Evolutionary conservation across 1,284 basidiomycete species (phyloP).

Genomic region (Leccinum subspadiceum): DNA sequence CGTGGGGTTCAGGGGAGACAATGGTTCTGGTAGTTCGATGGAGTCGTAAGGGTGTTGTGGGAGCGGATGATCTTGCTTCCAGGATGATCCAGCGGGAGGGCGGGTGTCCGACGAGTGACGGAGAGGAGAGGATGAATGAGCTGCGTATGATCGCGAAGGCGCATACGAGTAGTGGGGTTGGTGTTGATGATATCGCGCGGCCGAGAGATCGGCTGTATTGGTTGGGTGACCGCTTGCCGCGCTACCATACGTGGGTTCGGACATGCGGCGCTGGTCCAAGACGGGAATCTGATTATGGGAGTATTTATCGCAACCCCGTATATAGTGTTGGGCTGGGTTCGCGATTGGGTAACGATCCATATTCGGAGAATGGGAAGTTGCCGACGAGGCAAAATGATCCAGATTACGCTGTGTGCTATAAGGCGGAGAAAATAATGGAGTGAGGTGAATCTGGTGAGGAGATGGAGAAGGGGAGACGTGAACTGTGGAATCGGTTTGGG

Average conservation of each 20-base stretch:
- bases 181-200: constrained; percentile 30
- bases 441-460: constrained; percentile 38
- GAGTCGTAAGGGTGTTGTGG: constrained; percentile 31
- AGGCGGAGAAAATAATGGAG: constrained; percentile 40
- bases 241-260: constrained; percentile 51
- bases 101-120: constrained; percentile 43
- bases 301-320: constrained; percentile 41
- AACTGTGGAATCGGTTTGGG: constrained; percentile 18
- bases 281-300: constrained; percentile 34
- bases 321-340: constrained; percentile 36
- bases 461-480: constrained; percentile 43
- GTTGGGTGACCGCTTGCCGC: constrained; percentile 23
- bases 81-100: constrained; percentile 38
- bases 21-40: constrained; percentile 41
- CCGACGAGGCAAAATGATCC: constrained; percentile 41
- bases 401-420: constrained; percentile 45
- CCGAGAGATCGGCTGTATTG: constrained; percentile 26
- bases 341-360: constrained; percentile 39
- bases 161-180: constrained; percentile 35
- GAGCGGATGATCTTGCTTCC: constrained; percentile 32
- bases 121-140: constrained; percentile 37
- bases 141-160: constrained; percentile 27
- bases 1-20: constrained; percentile 49
- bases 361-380: constrained; percentile 35
- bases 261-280: constrained; percentile 61